Conservation (phyloP, 306 rosid species). For the Trifolium pratense region DNA sequence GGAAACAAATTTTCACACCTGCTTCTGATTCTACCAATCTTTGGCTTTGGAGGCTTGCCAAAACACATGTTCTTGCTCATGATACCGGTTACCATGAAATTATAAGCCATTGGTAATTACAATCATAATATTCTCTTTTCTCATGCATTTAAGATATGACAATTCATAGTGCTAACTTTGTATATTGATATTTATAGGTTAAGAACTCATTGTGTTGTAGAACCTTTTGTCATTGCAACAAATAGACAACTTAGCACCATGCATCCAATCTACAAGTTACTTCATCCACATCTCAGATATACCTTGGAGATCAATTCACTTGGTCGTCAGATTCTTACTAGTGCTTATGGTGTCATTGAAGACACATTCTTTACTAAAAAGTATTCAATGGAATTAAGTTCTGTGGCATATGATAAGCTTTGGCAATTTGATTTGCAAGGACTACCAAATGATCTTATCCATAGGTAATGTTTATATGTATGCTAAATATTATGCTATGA, state of each 20-base stretch:
- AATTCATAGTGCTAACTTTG: background rate
- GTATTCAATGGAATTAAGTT: slow-evolving; percentile 54
- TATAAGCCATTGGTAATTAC: slow-evolving; percentile 49
- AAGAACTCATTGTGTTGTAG: slow-evolving; percentile 51
- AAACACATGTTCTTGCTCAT: slow-evolving; percentile 56
- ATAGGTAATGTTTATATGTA: slow-evolving; percentile 36
- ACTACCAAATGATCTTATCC: slow-evolving; percentile 52
- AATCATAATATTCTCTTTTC: background rate
- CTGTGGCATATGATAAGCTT: slow-evolving; percentile 47
- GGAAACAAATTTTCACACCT: slow-evolving; percentile 55
- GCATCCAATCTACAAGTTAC: slow-evolving; percentile 54
- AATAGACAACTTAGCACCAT: slow-evolving; percentile 52
- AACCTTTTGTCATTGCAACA: slow-evolving; percentile 57
- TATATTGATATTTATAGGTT: slow-evolving; percentile 42
- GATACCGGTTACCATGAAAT: slow-evolving; percentile 58
- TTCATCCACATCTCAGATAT: slow-evolving; percentile 57
- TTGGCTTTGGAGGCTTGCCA: slow-evolving; percentile 63
- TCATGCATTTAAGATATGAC: slow-evolving; percentile 22
- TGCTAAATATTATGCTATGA: too few species aligned
- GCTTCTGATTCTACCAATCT: slow-evolving; percentile 43
- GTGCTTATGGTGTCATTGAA: slow-evolving; percentile 54
- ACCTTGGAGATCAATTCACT: slow-evolving; percentile 53
- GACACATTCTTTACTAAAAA: slow-evolving; percentile 38
- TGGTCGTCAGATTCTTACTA: slow-evolving; percentile 48
- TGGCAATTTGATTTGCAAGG: slow-evolving; percentile 55